A percentile compares a stretch with the other conserved stretches of the same genome.
Evolutionary conservation across 1,139 yeast species (phyloP).

Genomic region (Pneumocystis oryctolagi): DNA sequence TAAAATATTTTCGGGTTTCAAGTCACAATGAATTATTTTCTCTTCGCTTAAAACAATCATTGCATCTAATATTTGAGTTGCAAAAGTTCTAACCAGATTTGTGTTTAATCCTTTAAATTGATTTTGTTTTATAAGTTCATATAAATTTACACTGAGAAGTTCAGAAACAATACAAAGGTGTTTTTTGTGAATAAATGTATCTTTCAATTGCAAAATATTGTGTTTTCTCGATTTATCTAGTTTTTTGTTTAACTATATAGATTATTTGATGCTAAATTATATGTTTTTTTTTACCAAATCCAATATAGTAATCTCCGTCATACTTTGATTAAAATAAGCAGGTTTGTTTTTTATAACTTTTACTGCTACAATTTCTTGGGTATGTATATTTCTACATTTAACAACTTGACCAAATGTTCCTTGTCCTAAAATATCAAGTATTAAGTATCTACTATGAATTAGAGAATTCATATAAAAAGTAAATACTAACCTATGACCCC

Average conservation of each 20-base stretch:
- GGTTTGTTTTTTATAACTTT: constrained; percentile 88
- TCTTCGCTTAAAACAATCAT: constrained; percentile 66
- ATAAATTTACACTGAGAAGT: constrained; percentile 69
- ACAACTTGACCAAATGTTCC: constrained; percentile 99
- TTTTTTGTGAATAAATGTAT: constrained; percentile 81
- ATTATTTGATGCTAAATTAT: neutral
- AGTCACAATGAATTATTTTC: constrained; percentile 84
- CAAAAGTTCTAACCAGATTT: constrained; percentile 59
- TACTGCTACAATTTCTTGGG: constrained; percentile 84
- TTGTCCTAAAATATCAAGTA: constrained; percentile 78
- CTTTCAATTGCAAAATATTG: constrained; percentile 63
- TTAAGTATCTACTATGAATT: constrained; percentile 44
- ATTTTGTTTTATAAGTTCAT: constrained; percentile 82
- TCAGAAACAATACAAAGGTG: constrained; percentile 91
- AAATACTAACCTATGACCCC: constrained; percentile 31
- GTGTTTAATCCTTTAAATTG: constrained; percentile 84
- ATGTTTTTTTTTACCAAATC: constrained; percentile 31
- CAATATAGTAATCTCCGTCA: constrained; percentile 75
- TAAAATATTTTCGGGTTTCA: constrained; percentile 89
- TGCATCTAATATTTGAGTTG: constrained; percentile 70
- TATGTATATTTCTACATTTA: constrained; percentile 80
- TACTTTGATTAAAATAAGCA: constrained; percentile 79
- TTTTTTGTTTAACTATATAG: constrained; percentile 40
- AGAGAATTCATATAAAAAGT: neutral
- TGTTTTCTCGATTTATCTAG: constrained; percentile 56